Percentiles rank a stretch among this genome's conserved stretches.
phyloP scores from a whole-genome alignment of 129 eudicot species.

The Helianthus annuus region DNA sequence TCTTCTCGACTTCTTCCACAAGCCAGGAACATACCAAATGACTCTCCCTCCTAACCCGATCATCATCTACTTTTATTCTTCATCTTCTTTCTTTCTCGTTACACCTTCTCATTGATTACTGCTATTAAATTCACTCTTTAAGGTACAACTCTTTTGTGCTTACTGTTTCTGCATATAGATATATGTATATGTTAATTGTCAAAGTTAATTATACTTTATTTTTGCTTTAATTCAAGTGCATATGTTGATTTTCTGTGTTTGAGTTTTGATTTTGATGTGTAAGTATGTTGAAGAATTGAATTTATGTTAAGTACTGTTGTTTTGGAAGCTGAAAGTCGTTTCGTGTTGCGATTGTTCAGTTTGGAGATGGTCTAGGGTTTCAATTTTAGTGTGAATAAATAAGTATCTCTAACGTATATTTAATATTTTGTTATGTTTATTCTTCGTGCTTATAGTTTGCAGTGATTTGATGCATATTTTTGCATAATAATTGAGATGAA shows the following conservation, averaged over 20 bases:
- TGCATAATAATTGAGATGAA: neutral
- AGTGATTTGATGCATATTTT: constrained; percentile 11
- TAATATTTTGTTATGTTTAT: neutral
- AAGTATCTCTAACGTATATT: neutral
- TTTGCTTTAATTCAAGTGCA: neutral
- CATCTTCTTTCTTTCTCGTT: neutral
- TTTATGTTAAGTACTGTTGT: constrained; percentile 5
- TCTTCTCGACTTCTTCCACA: constrained; percentile 41
- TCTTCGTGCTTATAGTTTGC: constrained; percentile 6
- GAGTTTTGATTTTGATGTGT: neutral
- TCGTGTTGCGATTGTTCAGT: constrained; percentile 13
- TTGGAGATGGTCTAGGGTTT: constrained; percentile 31
- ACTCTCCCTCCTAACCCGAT: constrained; percentile 10
- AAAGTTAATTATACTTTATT: neutral
- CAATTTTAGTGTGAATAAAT: neutral
- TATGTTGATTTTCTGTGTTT: constrained; percentile 2
- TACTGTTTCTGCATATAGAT: neutral
- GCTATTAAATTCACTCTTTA: constrained; percentile 2
- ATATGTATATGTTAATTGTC: too few relatives aligned
- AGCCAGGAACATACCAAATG: constrained; percentile 7
- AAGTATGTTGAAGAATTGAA: constrained; percentile 1
- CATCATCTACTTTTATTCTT: constrained; percentile 12
- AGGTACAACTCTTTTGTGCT: constrained; percentile 23
- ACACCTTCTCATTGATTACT: constrained; percentile 11
- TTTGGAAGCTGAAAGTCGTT: constrained; percentile 18